phyloP scores from a whole-genome alignment of 768 basidiomycete genomes.

The Asterophora lycoperdoides region DNA sequence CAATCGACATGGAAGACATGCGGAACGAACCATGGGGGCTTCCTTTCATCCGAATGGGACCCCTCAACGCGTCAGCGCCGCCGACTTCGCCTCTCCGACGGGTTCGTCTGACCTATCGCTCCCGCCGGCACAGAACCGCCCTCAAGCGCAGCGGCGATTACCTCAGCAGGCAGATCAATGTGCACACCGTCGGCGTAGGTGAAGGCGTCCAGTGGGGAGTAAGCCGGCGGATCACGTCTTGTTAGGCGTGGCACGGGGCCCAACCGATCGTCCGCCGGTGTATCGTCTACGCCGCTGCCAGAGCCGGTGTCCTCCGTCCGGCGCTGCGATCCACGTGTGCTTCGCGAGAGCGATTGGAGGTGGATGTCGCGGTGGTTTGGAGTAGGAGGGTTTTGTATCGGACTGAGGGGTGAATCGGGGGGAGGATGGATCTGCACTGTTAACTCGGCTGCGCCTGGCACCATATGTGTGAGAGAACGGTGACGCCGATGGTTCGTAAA shows the following conservation, averaged over 20 bases:
- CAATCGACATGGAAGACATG: constrained; percentile 1
- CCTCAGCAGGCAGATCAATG: constrained; percentile 87
- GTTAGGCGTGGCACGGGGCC: constrained; percentile 33
- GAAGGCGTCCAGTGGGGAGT: constrained; percentile 85
- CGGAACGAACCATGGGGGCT: constrained; percentile 21
- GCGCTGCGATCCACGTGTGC: constrained; percentile 28
- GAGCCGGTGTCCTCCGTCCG: constrained; percentile 28
- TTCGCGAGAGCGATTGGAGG: constrained; percentile 57
- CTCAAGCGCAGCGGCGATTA: constrained; percentile 87
- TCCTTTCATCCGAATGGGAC: constrained; percentile 9
- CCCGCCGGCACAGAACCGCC: constrained; percentile 59
- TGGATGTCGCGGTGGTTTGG: constrained; percentile 80
- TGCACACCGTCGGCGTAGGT: constrained; percentile 87
- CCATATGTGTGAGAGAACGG: constrained; percentile 66
- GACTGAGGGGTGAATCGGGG: constrained; percentile 74
- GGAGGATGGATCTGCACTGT: constrained; percentile 70
- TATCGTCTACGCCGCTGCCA: constrained; percentile 22
- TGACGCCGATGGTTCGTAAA: constrained; percentile 72
- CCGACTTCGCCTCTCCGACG: constrained; percentile 53
- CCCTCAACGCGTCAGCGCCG: constrained; percentile 33
- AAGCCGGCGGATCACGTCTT: constrained; percentile 76
- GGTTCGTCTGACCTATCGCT: constrained; percentile 47
- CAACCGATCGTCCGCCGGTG: constrained; percentile 26
- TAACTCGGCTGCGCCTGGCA: constrained; percentile 57
- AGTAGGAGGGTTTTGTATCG: constrained; percentile 77